A percentile compares a stretch with the other conserved stretches of the same genome.
Conservation (phyloP, 495 filamentous ascomycete species). For the Aspergillus sparsus region DNA sequence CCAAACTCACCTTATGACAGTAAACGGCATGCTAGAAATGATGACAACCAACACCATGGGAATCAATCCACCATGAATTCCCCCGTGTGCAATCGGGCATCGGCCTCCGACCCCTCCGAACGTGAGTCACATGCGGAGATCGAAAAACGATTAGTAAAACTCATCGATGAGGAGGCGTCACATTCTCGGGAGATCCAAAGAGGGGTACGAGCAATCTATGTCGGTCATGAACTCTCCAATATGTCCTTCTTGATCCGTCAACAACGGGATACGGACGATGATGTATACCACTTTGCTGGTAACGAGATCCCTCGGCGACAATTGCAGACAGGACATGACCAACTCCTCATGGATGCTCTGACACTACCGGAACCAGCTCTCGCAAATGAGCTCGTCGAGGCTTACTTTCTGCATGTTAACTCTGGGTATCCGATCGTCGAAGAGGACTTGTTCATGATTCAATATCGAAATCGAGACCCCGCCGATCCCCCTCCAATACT, state of each 20-base stretch:
- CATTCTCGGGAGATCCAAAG: slow-evolving; percentile 45
- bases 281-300: slow-evolving; percentile 51
- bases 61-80: slow-evolving; percentile 26
- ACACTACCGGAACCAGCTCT: slow-evolving; percentile 47
- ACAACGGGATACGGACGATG: slow-evolving; percentile 47
- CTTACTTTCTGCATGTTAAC: slow-evolving; percentile 49
- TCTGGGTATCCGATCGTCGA: slow-evolving; percentile 49
- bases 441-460: slow-evolving; percentile 50
- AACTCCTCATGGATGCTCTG: slow-evolving; percentile 50
- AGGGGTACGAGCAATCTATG: slow-evolving; percentile 51
- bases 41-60: slow-evolving; percentile 19
- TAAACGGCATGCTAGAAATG: slow-evolving; percentile 12
- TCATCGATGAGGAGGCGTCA: slow-evolving; percentile 49
- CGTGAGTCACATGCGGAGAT: slow-evolving; percentile 41
- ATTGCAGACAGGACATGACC: slow-evolving; percentile 47
- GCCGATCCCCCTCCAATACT: slow-evolving; percentile 47
- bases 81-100: slow-evolving; percentile 31
- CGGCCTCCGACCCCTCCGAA: slow-evolving; percentile 31
- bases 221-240: slow-evolving; percentile 53
- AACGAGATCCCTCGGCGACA: slow-evolving; percentile 50
- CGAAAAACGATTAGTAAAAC: slow-evolving; percentile 47
- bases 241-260: slow-evolving; percentile 55
- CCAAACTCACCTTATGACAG: slow-evolving; percentile 8
- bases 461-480: slow-evolving; percentile 50
- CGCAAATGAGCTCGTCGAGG: slow-evolving; percentile 50